Evolutionary conservation across 345 rosid species (phyloP), one percentile per base, ranked within the genome.

Genomic region (Arabidopsis arenosa): DNA sequence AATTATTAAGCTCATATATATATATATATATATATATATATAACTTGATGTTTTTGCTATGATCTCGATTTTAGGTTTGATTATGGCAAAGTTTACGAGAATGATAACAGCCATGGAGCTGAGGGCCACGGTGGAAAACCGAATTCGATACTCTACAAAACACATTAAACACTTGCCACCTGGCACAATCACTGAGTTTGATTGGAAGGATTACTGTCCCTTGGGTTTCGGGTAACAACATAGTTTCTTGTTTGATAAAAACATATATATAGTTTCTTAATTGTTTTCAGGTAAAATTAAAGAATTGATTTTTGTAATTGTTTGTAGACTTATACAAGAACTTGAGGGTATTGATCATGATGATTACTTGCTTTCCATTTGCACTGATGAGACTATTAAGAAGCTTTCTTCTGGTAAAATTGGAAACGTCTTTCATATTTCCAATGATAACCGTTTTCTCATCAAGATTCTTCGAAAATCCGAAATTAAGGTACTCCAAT

Each of bases 221-320:
- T 79, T 75, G 53, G 84, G 83, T 76, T 89, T 85, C 81, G 82
- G 89, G 88, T 85, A 39, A n/a, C n/a, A n/a, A n/a, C n/a, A n/a
- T n/a, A n/a, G n/a, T n/a, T n/a, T n/a, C n/a, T n/a, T n/a, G n/a
- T 2, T 1, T 28, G 0, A 28, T 28, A 28, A 28, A 1, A 28
- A 1, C 2, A 1, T 1, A 1, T 21, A 21, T 21, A 57, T 3
- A 9, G 1, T 28, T 3, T 15, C 2, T 53, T 21, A 21, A 21
- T 21, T 73, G 6, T 8, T 76, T 23, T 63, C 13, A 41, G 21
- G 10, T 8, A 17, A 15, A 9, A 21, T 21, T 3, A 28, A 28
- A 2, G 33, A 32, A 30, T n/a, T 32, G 21, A n/a, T 56, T 56
- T 56, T 28, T 55, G 9, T 41, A 30, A 23, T 2, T 52, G 35